phyloP scores from a whole-genome alignment of 805 yeast genomes.

The Starmerella bombicola region DNA sequence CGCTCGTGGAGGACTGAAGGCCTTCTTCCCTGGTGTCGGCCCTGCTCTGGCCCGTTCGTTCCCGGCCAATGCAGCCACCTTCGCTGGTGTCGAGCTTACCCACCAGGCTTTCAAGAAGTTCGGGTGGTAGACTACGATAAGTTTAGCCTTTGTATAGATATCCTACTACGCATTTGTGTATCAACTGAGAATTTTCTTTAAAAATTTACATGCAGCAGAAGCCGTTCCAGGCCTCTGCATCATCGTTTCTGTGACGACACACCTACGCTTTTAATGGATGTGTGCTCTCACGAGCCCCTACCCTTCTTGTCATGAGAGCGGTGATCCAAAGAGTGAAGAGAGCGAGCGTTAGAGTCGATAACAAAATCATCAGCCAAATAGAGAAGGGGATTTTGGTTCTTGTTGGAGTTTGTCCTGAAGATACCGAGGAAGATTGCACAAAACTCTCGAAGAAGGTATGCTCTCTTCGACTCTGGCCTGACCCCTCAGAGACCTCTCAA shows the following conservation, averaged over 20 bases:
- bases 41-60: constrained; percentile 89
- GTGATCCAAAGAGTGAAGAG: constrained; percentile 80
- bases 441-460: constrained; percentile 56
- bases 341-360: constrained; percentile 81
- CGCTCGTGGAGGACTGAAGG: constrained; percentile 65
- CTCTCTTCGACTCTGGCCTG: constrained; percentile 62
- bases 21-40: constrained; percentile 94
- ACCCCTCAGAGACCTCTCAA: constrained; percentile 50
- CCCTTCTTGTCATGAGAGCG: constrained; percentile 84
- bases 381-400: constrained; percentile 63
- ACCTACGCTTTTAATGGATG: neutral
- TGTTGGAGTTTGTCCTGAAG: constrained; percentile 73
- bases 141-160: constrained; percentile 10
- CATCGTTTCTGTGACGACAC: too few species aligned
- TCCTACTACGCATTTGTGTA: neutral
- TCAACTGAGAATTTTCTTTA: neutral
- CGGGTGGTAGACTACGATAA: too few species aligned
- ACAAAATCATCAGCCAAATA: constrained; percentile 55
- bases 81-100: constrained; percentile 86
- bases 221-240: too few species aligned
- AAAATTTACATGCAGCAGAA: too few species aligned
- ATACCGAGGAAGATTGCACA: constrained; percentile 59
- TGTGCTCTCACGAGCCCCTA: too few species aligned
- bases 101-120: constrained; percentile 26
- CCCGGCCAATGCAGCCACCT: constrained; percentile 99